phyloP scores from a whole-genome alignment of 139 green algal genomes.

The Trebouxia sp. region DNA sequence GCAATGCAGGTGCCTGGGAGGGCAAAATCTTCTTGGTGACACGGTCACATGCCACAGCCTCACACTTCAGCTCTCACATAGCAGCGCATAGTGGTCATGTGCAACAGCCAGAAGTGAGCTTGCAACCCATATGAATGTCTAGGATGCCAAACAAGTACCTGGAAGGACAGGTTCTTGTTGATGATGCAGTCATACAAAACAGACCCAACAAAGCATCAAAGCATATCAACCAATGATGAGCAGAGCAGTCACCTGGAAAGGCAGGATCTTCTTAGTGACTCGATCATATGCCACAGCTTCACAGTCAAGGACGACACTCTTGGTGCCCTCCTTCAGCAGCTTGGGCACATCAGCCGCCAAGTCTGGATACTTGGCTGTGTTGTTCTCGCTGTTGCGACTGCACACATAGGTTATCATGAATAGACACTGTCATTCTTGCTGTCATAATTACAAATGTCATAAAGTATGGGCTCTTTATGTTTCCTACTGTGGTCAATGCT shows the following conservation, averaged over 20 bases:
- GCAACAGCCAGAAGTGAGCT: too few relatives aligned
- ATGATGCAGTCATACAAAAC: too few relatives aligned
- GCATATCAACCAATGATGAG: too few relatives aligned
- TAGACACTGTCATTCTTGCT: neutral
- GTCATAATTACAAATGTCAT: neutral
- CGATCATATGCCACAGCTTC: constrained; percentile 92
- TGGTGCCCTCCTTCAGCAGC: constrained; percentile 55
- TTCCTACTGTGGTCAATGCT: too few relatives aligned
- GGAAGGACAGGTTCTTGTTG: too few relatives aligned
- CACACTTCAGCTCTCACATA: constrained; percentile 93
- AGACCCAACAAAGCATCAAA: too few relatives aligned
- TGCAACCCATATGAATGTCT: too few relatives aligned
- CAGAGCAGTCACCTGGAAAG: constrained; percentile 82
- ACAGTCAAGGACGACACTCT: constrained; percentile 86
- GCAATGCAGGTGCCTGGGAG: constrained; percentile 77
- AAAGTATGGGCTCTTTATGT: neutral
- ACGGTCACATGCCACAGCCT: constrained; percentile 90
- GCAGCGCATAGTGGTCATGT: too few relatives aligned
- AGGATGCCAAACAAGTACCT: too few relatives aligned
- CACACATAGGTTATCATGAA: constrained; percentile 27
- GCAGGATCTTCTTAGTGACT: constrained; percentile 78
- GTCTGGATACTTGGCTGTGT: constrained; percentile 94
- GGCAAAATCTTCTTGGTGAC: constrained; percentile 83
- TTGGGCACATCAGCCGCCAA: constrained; percentile 66
- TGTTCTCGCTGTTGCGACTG: constrained; percentile 90